Evolutionary conservation across 1,139 yeast species (phyloP).

Genomic region (Pichia sp.): DNA sequence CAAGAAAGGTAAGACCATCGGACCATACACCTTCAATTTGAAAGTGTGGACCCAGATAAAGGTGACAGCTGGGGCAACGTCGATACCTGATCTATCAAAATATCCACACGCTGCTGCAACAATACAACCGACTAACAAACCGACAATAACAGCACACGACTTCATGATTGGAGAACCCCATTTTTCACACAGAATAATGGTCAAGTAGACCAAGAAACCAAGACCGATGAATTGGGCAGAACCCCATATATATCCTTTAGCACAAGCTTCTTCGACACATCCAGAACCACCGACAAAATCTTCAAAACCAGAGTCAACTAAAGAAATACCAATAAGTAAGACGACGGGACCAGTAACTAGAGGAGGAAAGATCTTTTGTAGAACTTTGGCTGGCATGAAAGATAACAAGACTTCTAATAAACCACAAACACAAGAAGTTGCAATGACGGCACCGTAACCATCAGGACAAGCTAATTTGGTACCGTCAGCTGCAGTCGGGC

Average conservation of each 20-base stretch:
- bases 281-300: conserved; percentile 90
- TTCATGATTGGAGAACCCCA: conserved; percentile 95
- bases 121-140: conserved; percentile 79
- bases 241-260: conserved; percentile 64
- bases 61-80: conserved; percentile 72
- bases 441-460: conserved; percentile 82
- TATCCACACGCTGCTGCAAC: conserved; percentile 90
- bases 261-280: conserved; percentile 37
- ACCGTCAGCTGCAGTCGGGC: conserved; percentile 55
- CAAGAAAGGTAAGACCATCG: conserved; percentile 72
- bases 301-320: conserved; percentile 62
- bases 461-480: conserved; percentile 73
- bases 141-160: conserved; percentile 83
- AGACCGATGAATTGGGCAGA: conserved; percentile 78
- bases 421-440: conserved; percentile 71
- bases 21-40: conserved; percentile 66
- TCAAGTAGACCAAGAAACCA: conserved; percentile 71
- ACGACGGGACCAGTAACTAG: conserved; percentile 92
- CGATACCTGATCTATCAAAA: conserved; percentile 48
- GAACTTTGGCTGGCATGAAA: conserved; percentile 61
- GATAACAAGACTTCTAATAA: conserved; percentile 63
- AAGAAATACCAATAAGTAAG: conserved; percentile 63
- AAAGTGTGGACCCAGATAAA: conserved; percentile 86
- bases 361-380: conserved; percentile 77
- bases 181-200: conserved; percentile 68